These are phyloP conservation scores for Tricladium varicosporioides DNA, from an alignment of 2,329 filamentous ascomycete genomes.

Conservation along the genomic window DNA sequence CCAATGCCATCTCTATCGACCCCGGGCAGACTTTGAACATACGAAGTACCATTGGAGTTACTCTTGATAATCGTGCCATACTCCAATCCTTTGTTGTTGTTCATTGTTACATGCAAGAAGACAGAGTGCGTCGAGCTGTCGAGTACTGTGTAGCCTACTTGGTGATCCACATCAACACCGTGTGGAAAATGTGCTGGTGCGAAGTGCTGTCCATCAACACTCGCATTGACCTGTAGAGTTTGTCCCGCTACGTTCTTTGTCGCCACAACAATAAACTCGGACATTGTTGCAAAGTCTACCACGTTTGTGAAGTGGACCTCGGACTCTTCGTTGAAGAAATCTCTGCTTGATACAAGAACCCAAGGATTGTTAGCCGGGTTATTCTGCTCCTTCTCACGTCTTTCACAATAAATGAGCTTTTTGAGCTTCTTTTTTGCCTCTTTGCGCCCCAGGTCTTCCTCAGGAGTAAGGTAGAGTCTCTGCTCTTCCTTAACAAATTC, in stretches of 20 bases:
- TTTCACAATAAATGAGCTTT: constrained; percentile 55
- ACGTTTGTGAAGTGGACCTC: constrained; percentile 66
- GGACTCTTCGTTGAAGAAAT: constrained; percentile 70
- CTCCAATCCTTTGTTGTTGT: constrained; percentile 59
- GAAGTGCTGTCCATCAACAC: constrained; percentile 79
- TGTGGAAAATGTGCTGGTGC: constrained; percentile 82
- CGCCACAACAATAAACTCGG: constrained; percentile 91
- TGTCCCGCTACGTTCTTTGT: constrained; percentile 62
- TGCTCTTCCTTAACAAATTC: constrained; percentile 74
- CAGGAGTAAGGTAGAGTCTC: constrained; percentile 39
- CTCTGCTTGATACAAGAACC: constrained; percentile 72
- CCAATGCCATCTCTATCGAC: constrained; percentile 78
- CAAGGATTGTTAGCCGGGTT: constrained; percentile 62
- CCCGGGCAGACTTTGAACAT: constrained; percentile 75
- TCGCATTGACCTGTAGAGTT: constrained; percentile 74
- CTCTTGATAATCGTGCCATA: constrained; percentile 94
- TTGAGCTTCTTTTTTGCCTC: constrained; percentile 42
- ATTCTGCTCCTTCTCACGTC: constrained; percentile 61
- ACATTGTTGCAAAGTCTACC: constrained; percentile 88
- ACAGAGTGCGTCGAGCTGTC: constrained; percentile 94
- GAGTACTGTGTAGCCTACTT: constrained; percentile 86
- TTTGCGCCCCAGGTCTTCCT: constrained; percentile 38
- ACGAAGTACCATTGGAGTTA: constrained; percentile 96
- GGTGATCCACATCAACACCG: constrained; percentile 75
- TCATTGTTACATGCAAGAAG: constrained; percentile 88